Evolutionary conservation across 805 yeast species (phyloP).

Genomic region (Candida boleticola): DNA sequence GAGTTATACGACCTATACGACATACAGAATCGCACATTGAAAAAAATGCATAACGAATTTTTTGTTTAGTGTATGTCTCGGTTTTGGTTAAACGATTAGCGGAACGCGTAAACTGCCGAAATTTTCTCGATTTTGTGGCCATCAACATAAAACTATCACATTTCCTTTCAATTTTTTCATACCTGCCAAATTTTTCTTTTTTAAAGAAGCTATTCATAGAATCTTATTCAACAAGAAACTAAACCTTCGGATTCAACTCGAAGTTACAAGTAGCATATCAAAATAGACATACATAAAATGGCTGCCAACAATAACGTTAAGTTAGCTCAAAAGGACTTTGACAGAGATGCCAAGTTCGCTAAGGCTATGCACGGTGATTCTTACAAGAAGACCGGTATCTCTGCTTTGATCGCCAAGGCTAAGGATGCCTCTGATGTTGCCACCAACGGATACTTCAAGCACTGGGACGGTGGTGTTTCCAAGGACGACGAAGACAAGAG

Average conservation of each 20-base stretch:
- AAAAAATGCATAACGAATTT: not conserved
- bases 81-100: no score
- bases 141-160: no score
- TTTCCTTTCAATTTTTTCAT: no score
- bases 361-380: constrained; percentile 82
- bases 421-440: constrained; percentile 77
- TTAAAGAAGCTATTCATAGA: not conserved
- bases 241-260: constrained; percentile 4
- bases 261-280: not conserved
- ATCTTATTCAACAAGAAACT: constrained; percentile 2
- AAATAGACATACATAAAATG: constrained; percentile 8
- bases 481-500: constrained; percentile 69
- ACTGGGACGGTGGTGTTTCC: constrained; percentile 92
- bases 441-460: constrained; percentile 86
- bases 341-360: constrained; percentile 70
- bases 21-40: not conserved
- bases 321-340: constrained; percentile 51
- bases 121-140: not conserved
- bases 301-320: constrained; percentile 13
- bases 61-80: no score
- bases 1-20: constrained; percentile 5
- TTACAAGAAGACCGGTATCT: constrained; percentile 64
- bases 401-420: constrained; percentile 76
- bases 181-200: constrained; percentile 1
- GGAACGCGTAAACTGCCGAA: constrained; percentile 3